phyloP scores from a whole-genome alignment of 2,329 filamentous ascomycete genomes.

The Ampelomyces quisqualis region DNA sequence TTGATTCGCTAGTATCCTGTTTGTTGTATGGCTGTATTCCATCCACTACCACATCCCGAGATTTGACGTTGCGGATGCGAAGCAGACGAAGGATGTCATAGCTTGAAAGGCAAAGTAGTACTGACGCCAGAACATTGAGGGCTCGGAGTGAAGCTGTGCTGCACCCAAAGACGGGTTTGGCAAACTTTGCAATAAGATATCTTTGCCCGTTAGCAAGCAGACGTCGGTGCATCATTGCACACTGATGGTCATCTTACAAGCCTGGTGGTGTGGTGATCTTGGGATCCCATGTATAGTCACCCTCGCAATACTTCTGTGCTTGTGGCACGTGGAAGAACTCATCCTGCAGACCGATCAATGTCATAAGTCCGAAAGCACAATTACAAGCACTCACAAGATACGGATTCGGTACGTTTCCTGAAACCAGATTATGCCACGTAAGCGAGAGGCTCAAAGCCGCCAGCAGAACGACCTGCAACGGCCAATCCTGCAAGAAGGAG shows the following conservation, averaged over 20 bases:
- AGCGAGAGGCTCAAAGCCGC: conserved; percentile 22
- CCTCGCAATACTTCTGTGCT: conserved; percentile 80
- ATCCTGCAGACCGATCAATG: conserved; percentile 57
- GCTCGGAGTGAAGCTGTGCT: conserved; percentile 41
- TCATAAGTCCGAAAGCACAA: neutral
- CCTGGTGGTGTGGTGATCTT: conserved; percentile 97
- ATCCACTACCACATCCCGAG: neutral
- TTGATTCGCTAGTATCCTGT: conserved; percentile 31
- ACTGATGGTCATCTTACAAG: conserved; percentile 50
- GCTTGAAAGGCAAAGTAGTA: conserved; percentile 37
- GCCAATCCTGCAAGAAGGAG: conserved; percentile 24
- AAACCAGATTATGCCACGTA: conserved; percentile 45
- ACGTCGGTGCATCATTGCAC: conserved; percentile 1
- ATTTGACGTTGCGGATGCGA: conserved; percentile 3
- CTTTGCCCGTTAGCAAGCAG: conserved; percentile 36
- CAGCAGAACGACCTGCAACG: conserved; percentile 23
- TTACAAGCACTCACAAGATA: conserved; percentile 54
- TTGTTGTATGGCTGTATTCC: neutral
- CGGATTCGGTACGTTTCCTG: conserved; percentile 54
- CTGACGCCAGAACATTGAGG: conserved; percentile 44
- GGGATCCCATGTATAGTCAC: conserved; percentile 78
- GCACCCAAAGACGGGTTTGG: conserved; percentile 45
- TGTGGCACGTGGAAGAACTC: conserved; percentile 90
- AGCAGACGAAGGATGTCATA: conserved; percentile 26
- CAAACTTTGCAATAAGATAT: conserved; percentile 47